Conservation (phyloP, 805 yeast species). For the Lipomyces chichibuensis region DNA sequence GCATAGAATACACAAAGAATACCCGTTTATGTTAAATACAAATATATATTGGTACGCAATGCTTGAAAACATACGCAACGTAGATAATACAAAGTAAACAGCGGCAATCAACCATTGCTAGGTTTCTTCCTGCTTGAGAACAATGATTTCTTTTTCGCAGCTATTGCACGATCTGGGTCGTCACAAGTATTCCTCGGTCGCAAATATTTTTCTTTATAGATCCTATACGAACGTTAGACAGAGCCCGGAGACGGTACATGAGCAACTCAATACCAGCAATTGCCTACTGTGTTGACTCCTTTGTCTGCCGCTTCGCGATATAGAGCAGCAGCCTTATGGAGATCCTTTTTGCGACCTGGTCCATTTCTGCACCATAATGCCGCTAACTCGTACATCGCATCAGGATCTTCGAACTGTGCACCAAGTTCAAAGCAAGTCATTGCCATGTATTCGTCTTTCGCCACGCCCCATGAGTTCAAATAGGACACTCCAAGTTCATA, state of each 20-base stretch:
- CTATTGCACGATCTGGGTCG: not conserved
- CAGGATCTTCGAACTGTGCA: conserved; percentile 66
- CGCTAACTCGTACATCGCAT: conserved; percentile 72
- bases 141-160: conserved; percentile 2
- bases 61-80: no score
- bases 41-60: not conserved
- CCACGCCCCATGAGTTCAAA: conserved; percentile 59
- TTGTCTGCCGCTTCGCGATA: conserved; percentile 63
- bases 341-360: conserved; percentile 57
- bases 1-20: no score
- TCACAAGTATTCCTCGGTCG: not conserved
- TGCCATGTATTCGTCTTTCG: conserved; percentile 59
- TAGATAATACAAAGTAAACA: not conserved
- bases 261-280: conserved; percentile 55
- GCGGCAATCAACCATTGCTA: not conserved
- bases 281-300: conserved; percentile 66
- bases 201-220: conserved; percentile 26
- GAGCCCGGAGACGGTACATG: not conserved
- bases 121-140: conserved; percentile 5
- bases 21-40: no score
- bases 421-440: conserved; percentile 63
- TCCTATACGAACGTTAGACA: conserved; percentile 9
- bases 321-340: conserved; percentile 68
- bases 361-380: conserved; percentile 65
- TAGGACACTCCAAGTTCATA: conserved; percentile 65